Percentiles rank a stretch among this genome's conserved stretches.
Evolutionary conservation across 768 basidiomycete genomes (phyloP).

Genomic region (Tricholomella constricta): DNA sequence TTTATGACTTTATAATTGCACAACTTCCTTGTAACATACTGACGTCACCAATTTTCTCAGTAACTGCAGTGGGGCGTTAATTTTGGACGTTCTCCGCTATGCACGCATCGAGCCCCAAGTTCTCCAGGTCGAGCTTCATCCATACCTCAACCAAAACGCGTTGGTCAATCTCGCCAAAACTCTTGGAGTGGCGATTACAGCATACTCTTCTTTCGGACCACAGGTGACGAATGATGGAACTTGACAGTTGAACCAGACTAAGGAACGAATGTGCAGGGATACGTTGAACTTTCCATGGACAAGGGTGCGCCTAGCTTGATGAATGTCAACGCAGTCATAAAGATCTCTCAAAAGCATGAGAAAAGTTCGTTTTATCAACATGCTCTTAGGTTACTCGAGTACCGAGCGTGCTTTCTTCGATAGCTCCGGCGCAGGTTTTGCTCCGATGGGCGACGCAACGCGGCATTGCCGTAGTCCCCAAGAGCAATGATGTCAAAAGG

Average conservation of each 20-base stretch:
- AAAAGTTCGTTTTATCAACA: constrained; percentile 45
- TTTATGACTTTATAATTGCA: constrained; percentile 21
- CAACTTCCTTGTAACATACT: not conserved
- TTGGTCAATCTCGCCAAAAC: constrained; percentile 55
- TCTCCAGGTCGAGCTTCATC: constrained; percentile 74
- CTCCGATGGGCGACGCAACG: constrained; percentile 81
- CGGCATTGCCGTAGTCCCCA: constrained; percentile 75
- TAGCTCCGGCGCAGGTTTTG: constrained; percentile 65
- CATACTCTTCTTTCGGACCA: constrained; percentile 57
- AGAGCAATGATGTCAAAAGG: constrained; percentile 53
- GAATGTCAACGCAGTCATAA: constrained; percentile 43
- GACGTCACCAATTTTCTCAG: constrained; percentile 35
- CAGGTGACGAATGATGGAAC: constrained; percentile 23
- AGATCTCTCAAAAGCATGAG: constrained; percentile 48
- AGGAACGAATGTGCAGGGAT: constrained; percentile 33
- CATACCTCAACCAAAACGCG: constrained; percentile 64
- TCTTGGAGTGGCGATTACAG: constrained; percentile 63
- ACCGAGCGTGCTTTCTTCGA: constrained; percentile 23
- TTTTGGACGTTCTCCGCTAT: constrained; percentile 79
- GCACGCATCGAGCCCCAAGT: constrained; percentile 71
- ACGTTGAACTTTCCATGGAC: constrained; percentile 67
- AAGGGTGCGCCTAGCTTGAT: constrained; percentile 56
- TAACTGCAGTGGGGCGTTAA: constrained; percentile 71
- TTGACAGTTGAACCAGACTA: constrained; percentile 18
- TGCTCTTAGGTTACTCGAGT: not conserved